These are phyloP conservation scores for Vitis hybrid DNA, from an alignment of 177 flowering plant genomes.

Conservation along the genomic window DNA sequence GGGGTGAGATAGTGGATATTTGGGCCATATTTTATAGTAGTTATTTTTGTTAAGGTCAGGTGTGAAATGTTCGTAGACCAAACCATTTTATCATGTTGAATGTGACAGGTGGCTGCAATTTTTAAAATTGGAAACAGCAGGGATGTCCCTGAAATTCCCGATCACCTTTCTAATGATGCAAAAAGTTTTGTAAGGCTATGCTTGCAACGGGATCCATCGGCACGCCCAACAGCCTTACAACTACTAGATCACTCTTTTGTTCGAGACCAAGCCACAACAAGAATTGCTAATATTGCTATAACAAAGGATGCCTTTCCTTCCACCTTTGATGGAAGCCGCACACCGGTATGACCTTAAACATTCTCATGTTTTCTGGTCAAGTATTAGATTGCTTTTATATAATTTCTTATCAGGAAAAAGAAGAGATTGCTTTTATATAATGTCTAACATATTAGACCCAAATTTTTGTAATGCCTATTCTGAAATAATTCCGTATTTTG, in stretches of 20 bases:
- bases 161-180: conserved; percentile 60
- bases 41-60: neutral
- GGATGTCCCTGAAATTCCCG: conserved; percentile 69
- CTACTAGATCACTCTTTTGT: conserved; percentile 59
- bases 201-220: conserved; percentile 61
- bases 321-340: conserved; percentile 56
- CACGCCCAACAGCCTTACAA: conserved; percentile 52
- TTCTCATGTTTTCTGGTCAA: neutral
- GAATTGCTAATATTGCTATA: conserved; percentile 33
- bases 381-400: too few relatives aligned
- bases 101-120: conserved; percentile 69
- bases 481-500: neutral
- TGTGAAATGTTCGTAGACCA: neutral
- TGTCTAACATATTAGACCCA: neutral
- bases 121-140: conserved; percentile 81
- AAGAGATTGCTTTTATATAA: too few relatives aligned
- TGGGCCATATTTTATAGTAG: neutral
- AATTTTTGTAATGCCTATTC: neutral
- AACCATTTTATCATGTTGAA: conserved; percentile 10
- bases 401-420: too few relatives aligned
- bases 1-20: conserved; percentile 57
- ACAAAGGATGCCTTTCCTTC: conserved; percentile 54
- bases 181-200: conserved; percentile 55
- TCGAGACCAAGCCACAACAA: conserved; percentile 45
- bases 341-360: conserved; percentile 44